Evolutionary conservation across 108 stramenopile species (phyloP), one percentile per base, ranked within the genome.

Genomic region (Heterococcus sp.): DNA sequence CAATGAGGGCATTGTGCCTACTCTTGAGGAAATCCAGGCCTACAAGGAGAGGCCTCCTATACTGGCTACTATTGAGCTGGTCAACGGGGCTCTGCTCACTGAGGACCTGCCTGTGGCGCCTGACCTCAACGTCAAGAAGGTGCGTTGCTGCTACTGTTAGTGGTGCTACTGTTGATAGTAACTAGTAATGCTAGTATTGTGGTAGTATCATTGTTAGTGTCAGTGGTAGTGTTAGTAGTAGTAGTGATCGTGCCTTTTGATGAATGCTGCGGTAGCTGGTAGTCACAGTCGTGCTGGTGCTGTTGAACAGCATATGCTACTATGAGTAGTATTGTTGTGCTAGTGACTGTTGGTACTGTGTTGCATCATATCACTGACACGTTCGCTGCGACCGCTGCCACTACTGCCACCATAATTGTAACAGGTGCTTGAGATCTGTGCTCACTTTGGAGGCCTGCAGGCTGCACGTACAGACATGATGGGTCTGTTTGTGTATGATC

Each of bases 11-110:
- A 89, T 90, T 74, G 90, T 89, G 65, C 90, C 90, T 8, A 78
- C 64, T 37, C 87, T 90, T 8, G 89, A 90, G 35, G 90, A 90
- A 80, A 90, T 90, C 66, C 80, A 74, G 66, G 90, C 90, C 27
- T 90, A 90, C 88, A 90, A 89, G 88, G 89, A 90, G 84, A 81
- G 90, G 29, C 90, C 90, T 21, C 90, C 90, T 32, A 85, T 90
- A 37, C 71, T 90, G 30, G 89, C 90, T 0, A 90, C 89, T 30
- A 89, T 90, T 70, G 87, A 89, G 71, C 82, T 90, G 30, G 89
- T 90, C 29, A 89, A 90, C 80, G 89, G 89, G 30, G 75, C 75
- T 0, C 83, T 87, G 21, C 78, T 90, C 30, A 90, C 89, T 8
- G 89, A 89, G 83, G 89, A 90, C 33, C 82, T 90, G 33, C 90